A percentile compares a stretch with the other conserved stretches of the same genome.
These are phyloP conservation scores for Spizellomyces punctatus DNA, from an alignment of 192 early-diverging fungal genomes.

Conservation along the genomic window DNA sequence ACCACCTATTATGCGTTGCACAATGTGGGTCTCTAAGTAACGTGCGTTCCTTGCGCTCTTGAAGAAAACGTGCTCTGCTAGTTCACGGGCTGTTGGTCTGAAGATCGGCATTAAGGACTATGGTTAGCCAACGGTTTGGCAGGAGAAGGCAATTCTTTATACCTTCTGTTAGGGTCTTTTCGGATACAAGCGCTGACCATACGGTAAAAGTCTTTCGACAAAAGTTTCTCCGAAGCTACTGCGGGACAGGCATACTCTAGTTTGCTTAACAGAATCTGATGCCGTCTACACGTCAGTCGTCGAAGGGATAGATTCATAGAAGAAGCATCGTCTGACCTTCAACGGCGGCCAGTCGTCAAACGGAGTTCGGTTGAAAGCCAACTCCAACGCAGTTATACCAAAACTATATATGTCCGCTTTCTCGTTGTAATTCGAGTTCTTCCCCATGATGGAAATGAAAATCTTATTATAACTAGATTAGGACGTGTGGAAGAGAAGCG, in stretches of 20 bases:
- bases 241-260: constrained; percentile 52
- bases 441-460: neutral
- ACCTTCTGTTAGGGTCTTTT: constrained; percentile 47
- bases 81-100: constrained; percentile 43
- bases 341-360: constrained; percentile 60
- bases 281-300: neutral
- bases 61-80: constrained; percentile 43
- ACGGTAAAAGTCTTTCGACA: constrained; percentile 44
- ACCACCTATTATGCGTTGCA: constrained; percentile 11
- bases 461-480: neutral
- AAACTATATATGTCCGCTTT: constrained; percentile 63
- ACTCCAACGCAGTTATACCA: constrained; percentile 62
- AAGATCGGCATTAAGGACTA: neutral
- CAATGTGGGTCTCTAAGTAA: constrained; percentile 34
- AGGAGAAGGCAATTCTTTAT: neutral
- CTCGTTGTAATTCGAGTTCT: constrained; percentile 53
- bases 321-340: constrained; percentile 32
- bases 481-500: neutral
- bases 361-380: constrained; percentile 56
- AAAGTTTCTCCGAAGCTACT: constrained; percentile 38
- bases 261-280: constrained; percentile 51
- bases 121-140: neutral
- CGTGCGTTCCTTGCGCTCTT: constrained; percentile 30
- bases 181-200: constrained; percentile 43
- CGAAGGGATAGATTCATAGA: neutral